phyloP scores from a whole-genome alignment of 345 rosid species.

The Erucastrum elatum region DNA sequence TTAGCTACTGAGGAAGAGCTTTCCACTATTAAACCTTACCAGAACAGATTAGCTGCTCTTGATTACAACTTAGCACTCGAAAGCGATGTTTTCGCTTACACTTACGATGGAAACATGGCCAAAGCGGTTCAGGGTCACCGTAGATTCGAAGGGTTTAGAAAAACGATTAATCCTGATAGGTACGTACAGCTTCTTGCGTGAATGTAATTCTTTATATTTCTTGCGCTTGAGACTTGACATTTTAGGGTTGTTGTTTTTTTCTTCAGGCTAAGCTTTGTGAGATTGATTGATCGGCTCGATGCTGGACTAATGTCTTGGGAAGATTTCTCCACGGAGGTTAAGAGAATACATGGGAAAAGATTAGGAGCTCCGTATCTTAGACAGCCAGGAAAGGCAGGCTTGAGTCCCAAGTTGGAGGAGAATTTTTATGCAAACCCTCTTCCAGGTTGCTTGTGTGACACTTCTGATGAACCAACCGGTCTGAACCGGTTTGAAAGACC shows the following conservation, averaged over 20 bases:
- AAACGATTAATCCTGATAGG: slow-evolving; percentile 74
- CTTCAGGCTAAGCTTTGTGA: slow-evolving; percentile 57
- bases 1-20: slow-evolving; percentile 62
- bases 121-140: slow-evolving; percentile 75
- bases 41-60: slow-evolving; percentile 70
- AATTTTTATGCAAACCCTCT: slow-evolving; percentile 73
- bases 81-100: slow-evolving; percentile 61
- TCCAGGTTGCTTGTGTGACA: slow-evolving; percentile 70
- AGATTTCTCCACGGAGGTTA: slow-evolving; percentile 46
- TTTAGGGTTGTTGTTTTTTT: background rate
- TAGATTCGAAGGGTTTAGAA: slow-evolving; percentile 64
- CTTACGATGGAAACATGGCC: slow-evolving; percentile 85
- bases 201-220: background rate
- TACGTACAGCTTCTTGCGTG: slow-evolving; percentile 29
- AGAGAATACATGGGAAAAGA: slow-evolving; percentile 50
- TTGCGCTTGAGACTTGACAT: background rate
- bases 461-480: slow-evolving; percentile 23
- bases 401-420: slow-evolving; percentile 50
- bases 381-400: slow-evolving; percentile 38
- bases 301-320: slow-evolving; percentile 50
- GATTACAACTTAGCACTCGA: slow-evolving; percentile 66
- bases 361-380: slow-evolving; percentile 57
- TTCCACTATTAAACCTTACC: slow-evolving; percentile 37
- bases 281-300: slow-evolving; percentile 58
- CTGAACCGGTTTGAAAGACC: slow-evolving; percentile 42